A percentile compares a stretch with the other conserved stretches of the same genome.
phyloP scores from a whole-genome alignment of 495 filamentous ascomycete genomes.

The Haplographium delicatum region DNA sequence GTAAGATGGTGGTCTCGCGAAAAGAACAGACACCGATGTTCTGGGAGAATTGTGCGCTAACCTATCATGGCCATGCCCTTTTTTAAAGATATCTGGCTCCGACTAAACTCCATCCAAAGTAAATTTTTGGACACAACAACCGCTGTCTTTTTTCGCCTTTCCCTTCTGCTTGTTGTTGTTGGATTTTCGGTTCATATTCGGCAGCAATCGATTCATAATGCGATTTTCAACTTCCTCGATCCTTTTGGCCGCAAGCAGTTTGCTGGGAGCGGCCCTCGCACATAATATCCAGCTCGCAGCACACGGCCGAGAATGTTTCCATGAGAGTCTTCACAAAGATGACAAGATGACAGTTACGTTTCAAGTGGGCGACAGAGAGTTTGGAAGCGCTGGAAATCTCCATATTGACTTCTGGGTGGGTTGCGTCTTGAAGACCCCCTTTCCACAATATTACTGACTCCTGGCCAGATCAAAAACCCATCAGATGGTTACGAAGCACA shows the following conservation, averaged over 20 bases:
- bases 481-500: slow-evolving; percentile 64
- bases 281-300: slow-evolving; percentile 95
- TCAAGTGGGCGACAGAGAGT: slow-evolving; percentile 95
- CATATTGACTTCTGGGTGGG: slow-evolving; percentile 98
- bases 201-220: slow-evolving; percentile 34
- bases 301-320: slow-evolving; percentile 93
- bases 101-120: too few relatives aligned
- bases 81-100: background rate
- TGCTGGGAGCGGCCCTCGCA: slow-evolving; percentile 58
- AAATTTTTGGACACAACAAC: too few relatives aligned
- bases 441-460: slow-evolving; percentile 8
- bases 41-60: too few relatives aligned
- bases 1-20: slow-evolving; percentile 19
- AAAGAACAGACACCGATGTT: slow-evolving; percentile 14
- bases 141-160: too few relatives aligned
- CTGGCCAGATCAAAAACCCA: slow-evolving; percentile 77
- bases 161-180: too few relatives aligned
- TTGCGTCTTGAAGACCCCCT: slow-evolving; percentile 1
- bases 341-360: slow-evolving; percentile 99
- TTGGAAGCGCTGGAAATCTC: slow-evolving; percentile 88
- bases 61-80: too few relatives aligned
- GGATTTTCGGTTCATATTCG: too few relatives aligned
- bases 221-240: slow-evolving; percentile 50
- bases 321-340: slow-evolving; percentile 85
- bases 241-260: slow-evolving; percentile 56